These are phyloP conservation scores for Irpex lacteus DNA, from an alignment of 1,284 basidiomycete species.

Conservation along the genomic window DNA sequence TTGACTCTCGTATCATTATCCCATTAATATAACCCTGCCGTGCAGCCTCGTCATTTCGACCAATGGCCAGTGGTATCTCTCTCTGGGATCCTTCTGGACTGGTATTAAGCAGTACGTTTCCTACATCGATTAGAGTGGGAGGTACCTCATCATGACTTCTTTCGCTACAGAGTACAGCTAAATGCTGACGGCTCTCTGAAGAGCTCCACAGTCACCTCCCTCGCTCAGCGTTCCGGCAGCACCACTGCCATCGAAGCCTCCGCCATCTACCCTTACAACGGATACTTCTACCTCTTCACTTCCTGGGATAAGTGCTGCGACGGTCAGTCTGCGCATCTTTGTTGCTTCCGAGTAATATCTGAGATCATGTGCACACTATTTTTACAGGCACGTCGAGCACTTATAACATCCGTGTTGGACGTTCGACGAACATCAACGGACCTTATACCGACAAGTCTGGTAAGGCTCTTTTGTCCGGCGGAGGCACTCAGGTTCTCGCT, in stretches of 20 bases:
- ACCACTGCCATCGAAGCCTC: slow-evolving; percentile 47
- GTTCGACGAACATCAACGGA: slow-evolving; percentile 42
- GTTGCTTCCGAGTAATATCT: too few relatives aligned
- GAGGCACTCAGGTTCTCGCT: slow-evolving; percentile 50
- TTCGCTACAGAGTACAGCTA: background rate
- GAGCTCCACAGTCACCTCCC: slow-evolving; percentile 35
- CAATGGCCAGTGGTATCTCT: slow-evolving; percentile 36
- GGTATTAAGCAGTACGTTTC: slow-evolving; percentile 41
- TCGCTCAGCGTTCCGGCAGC: slow-evolving; percentile 40
- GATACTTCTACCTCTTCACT: slow-evolving; percentile 55
- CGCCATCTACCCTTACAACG: slow-evolving; percentile 41
- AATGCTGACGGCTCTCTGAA: slow-evolving; percentile 40
- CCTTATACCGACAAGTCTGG: slow-evolving; percentile 48
- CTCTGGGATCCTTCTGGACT: slow-evolving; percentile 51
- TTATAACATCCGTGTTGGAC: slow-evolving; percentile 58
- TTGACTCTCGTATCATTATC: too few relatives aligned
- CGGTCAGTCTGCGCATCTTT: background rate
- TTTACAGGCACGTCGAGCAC: slow-evolving; percentile 44
- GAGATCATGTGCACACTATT: too few relatives aligned
- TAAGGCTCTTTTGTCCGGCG: slow-evolving; percentile 43
- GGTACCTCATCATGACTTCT: too few relatives aligned
- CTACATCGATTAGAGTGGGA: too few relatives aligned
- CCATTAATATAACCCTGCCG: too few relatives aligned
- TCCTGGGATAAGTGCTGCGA: slow-evolving; percentile 56
- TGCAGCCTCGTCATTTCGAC: background rate